Conservation (phyloP, 2,329 filamentous ascomycete genomes). For the Claviceps sp. region DNA sequence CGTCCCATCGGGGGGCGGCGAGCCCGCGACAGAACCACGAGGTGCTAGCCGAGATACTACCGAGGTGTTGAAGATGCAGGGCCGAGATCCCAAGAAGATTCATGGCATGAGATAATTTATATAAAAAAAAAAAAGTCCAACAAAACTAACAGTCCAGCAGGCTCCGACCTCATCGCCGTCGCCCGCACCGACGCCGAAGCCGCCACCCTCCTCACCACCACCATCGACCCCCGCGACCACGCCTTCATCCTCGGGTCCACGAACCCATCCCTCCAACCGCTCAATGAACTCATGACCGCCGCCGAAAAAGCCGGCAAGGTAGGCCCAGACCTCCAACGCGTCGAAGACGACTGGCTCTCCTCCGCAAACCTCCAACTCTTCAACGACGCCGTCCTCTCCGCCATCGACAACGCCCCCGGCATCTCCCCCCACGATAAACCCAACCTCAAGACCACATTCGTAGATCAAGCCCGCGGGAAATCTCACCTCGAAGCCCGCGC, state of each 20-base stretch:
- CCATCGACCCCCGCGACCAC: constrained; percentile 92
- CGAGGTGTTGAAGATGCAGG: no score
- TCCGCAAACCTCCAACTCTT: constrained; percentile 78
- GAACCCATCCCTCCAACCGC: constrained; percentile 69
- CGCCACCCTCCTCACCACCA: constrained; percentile 90
- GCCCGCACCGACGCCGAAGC: constrained; percentile 96
- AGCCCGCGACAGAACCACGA: no score
- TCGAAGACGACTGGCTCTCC: constrained; percentile 78
- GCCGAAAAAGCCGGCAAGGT: constrained; percentile 73
- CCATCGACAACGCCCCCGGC: constrained; percentile 52
- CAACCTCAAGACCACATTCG: constrained; percentile 52
- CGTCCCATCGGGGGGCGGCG: no score
- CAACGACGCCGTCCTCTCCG: constrained; percentile 74
- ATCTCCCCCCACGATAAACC: constrained; percentile 46
- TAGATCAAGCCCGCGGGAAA: constrained; percentile 61
- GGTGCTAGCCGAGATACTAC: no score
- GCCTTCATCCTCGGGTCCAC: constrained; percentile 83
- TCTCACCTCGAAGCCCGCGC: constrained; percentile 70
- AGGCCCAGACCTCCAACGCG: constrained; percentile 69
- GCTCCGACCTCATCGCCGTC: constrained; percentile 75
- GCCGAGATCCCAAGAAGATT: no score
- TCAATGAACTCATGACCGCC: constrained; percentile 81
- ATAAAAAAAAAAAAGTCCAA: background rate
- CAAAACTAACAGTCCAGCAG: constrained; percentile 21
- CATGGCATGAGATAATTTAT: background rate